These are phyloP conservation scores for Diaporthe ampelina DNA, from an alignment of 2,329 filamentous ascomycete genomes.

Conservation along the genomic window DNA sequence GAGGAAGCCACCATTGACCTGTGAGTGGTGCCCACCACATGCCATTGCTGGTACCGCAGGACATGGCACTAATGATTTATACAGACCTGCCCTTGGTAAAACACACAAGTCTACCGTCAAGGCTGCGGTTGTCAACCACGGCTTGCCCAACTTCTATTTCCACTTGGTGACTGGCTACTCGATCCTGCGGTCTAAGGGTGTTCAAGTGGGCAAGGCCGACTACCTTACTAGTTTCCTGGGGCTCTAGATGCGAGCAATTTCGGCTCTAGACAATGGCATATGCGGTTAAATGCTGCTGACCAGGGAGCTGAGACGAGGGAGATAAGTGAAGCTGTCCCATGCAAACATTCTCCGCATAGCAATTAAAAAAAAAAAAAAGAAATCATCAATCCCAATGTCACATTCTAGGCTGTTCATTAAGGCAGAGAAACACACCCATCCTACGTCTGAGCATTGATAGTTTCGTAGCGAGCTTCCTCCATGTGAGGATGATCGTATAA, in stretches of 20 bases:
- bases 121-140: slow-evolving; percentile 60
- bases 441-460: too few species aligned
- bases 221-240: slow-evolving; percentile 54
- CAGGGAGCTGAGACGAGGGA: neutral
- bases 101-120: slow-evolving; percentile 47
- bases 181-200: slow-evolving; percentile 68
- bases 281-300: too few species aligned
- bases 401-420: too few species aligned
- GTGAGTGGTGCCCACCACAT: slow-evolving; percentile 41
- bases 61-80: neutral
- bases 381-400: too few species aligned
- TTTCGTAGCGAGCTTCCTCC: too few species aligned
- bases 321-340: too few species aligned
- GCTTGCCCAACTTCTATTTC: slow-evolving; percentile 73
- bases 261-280: neutral
- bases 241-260: neutral
- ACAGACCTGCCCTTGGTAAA: slow-evolving; percentile 33
- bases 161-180: slow-evolving; percentile 69
- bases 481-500: too few species aligned
- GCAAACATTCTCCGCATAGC: too few species aligned
- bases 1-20: slow-evolving; percentile 46
- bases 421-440: too few species aligned
- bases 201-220: slow-evolving; percentile 69
- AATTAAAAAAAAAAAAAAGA: too few species aligned
- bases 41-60: too few species aligned